A percentile compares a stretch with the other conserved stretches of the same genome.
Evolutionary conservation across 495 filamentous ascomycete species (phyloP).

Genomic region (Neurospora africana): DNA sequence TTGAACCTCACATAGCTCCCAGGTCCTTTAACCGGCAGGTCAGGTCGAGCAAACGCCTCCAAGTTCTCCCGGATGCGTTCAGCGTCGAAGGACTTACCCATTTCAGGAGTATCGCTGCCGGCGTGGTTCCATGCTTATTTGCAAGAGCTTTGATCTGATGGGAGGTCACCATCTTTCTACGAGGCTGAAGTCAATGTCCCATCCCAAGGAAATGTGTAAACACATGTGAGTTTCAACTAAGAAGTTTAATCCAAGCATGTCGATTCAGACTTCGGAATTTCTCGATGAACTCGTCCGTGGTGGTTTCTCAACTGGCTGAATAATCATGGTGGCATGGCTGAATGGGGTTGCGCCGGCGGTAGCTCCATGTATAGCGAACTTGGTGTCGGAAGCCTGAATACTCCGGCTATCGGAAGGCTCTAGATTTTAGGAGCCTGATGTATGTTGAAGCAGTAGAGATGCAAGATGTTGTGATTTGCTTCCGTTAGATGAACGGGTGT

Average conservation of each 20-base stretch:
- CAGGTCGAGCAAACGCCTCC: slow-evolving; percentile 2
- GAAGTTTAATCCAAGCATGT: background rate
- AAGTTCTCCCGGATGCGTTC: slow-evolving; percentile 40
- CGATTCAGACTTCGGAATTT: background rate
- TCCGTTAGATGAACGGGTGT: background rate
- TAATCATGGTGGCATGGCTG: too few species aligned
- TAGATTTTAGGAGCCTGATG: too few species aligned
- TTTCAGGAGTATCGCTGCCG: slow-evolving; percentile 26
- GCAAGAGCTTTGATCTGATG: slow-evolving; percentile 20
- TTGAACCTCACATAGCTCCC: slow-evolving; percentile 18
- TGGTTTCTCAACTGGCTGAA: background rate
- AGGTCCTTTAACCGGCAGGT: slow-evolving; percentile 12
- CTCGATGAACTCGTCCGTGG: background rate
- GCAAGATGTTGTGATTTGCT: background rate
- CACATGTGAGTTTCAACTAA: too few species aligned
- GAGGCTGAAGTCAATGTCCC: too few species aligned
- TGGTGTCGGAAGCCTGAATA: too few species aligned
- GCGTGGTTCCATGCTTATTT: slow-evolving; percentile 10
- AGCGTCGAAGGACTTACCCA: slow-evolving; percentile 47
- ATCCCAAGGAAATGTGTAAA: too few species aligned
- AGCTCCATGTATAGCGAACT: too few species aligned
- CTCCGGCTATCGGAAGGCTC: too few species aligned
- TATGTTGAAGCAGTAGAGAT: too few species aligned
- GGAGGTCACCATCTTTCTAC: too few species aligned
- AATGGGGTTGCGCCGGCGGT: too few species aligned